These are phyloP conservation scores for Leccinum fallax DNA, from an alignment of 1,284 basidiomycete genomes.

Conservation along the genomic window DNA sequence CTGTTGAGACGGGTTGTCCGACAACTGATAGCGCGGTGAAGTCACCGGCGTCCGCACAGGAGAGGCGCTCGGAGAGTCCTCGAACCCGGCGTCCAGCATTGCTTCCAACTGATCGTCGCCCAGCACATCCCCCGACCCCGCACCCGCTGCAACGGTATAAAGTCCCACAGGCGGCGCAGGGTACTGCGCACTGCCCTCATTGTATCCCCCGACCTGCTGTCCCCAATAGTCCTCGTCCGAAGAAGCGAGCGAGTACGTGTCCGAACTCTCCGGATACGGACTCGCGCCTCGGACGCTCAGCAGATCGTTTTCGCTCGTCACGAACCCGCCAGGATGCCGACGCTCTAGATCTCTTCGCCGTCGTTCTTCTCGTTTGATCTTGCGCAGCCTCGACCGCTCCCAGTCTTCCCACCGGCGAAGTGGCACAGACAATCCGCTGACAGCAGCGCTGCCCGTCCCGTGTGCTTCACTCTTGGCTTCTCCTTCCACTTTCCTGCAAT, in stretches of 20 bases:
- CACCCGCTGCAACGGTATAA: constrained; percentile 41
- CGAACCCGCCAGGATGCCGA: constrained; percentile 67
- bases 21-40: constrained; percentile 60
- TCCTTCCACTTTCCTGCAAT: constrained; percentile 86
- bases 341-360: constrained; percentile 81
- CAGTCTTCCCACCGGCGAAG: constrained; percentile 98
- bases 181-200: constrained; percentile 78
- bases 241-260: constrained; percentile 77
- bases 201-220: constrained; percentile 82
- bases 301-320: constrained; percentile 60
- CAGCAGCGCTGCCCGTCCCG: constrained; percentile 62
- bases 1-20: constrained; percentile 51
- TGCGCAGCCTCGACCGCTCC: constrained; percentile 96
- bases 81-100: constrained; percentile 88
- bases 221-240: constrained; percentile 95
- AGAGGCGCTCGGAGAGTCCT: constrained; percentile 48
- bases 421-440: constrained; percentile 71
- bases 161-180: constrained; percentile 84
- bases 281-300: constrained; percentile 61
- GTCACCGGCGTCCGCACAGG: constrained; percentile 39
- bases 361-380: constrained; percentile 88
- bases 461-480: constrained; percentile 81
- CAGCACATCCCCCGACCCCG: constrained; percentile 56
- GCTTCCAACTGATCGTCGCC: constrained; percentile 81
- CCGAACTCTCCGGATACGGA: constrained; percentile 66